A percentile compares a stretch with the other conserved stretches of the same genome.
These are phyloP conservation scores for Fistulina hepatica DNA, from an alignment of 1,284 basidiomycete species.

Conservation along the genomic window DNA sequence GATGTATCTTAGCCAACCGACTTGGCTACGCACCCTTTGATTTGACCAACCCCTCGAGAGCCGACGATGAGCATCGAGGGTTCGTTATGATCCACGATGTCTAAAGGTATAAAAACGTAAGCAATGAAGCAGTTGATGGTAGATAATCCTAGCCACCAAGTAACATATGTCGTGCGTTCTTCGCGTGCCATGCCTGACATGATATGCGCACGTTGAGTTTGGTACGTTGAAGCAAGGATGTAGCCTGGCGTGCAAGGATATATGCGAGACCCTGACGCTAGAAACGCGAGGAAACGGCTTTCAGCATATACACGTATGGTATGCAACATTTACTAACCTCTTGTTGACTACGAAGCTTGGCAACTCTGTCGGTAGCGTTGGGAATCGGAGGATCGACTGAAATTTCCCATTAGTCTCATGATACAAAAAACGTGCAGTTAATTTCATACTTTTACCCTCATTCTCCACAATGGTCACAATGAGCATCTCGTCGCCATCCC, in stretches of 20 bases:
- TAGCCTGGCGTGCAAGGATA: slow-evolving; percentile 81
- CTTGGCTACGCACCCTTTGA: slow-evolving; percentile 66
- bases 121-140: background rate
- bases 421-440: slow-evolving; percentile 10
- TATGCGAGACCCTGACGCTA: slow-evolving; percentile 84
- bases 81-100: slow-evolving; percentile 84
- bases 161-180: slow-evolving; percentile 89
- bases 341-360: slow-evolving; percentile 77
- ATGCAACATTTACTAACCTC: slow-evolving; percentile 43
- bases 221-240: slow-evolving; percentile 83
- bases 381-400: slow-evolving; percentile 72
- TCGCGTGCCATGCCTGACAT: slow-evolving; percentile 94
- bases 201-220: slow-evolving; percentile 75
- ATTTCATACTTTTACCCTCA: slow-evolving; percentile 77
- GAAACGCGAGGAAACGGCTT: background rate
- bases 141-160: slow-evolving; percentile 39
- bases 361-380: slow-evolving; percentile 58
- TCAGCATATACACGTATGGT: background rate
- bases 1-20: slow-evolving; percentile 1
- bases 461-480: slow-evolving; percentile 90
- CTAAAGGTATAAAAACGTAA: slow-evolving; percentile 25
- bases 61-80: slow-evolving; percentile 95
- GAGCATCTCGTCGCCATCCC: slow-evolving; percentile 90
- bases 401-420: no score
- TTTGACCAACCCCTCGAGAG: slow-evolving; percentile 78